Base-by-base conservation (phyloP, 2,329 filamentous ascomycete genomes). In the Sclerotinia sclerotiorum region DNA sequence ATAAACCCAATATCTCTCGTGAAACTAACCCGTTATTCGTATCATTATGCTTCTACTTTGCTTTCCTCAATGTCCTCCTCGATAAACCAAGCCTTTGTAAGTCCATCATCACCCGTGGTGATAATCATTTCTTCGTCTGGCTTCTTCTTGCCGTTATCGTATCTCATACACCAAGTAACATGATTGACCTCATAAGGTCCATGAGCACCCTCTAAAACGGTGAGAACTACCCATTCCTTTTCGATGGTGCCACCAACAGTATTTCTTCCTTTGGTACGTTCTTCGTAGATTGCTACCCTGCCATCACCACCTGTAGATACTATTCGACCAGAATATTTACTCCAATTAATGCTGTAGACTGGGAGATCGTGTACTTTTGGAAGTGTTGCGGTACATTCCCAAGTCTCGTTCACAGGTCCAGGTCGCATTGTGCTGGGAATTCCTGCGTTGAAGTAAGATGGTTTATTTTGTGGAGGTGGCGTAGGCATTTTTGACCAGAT, bases 141-240 rank as follows among this genome's bases (percentile, higher is more conserved):
- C 66, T 79, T 83, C 70, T 80, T 83, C 71, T 80, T 83, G 1
- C 82, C 89, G 62, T 84, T 83, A 77, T 97, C 93, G 68, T 87
- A 90, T 68, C 94, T 84, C 74, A 85, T 87, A 72, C 93, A 93
- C 95, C 95, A 99, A 2, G 87, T 88, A 61, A 95, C 85, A 79
- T 97, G 93, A 76, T 99, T 99, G 72, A 98, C 85, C 80, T 99
- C 95, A 76, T 94, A 97, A 2, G 96, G 92, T 0, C 93, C 94
- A 78, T 99, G 95, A 2, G 90, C 92, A 46, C 89, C 89, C 60
- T 89, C 84, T 1, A 91, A 77, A n/a, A 86, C 85, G 0, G 88
- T 87, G 21, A 97, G 76, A 4, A 94, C 79, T 8, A 84, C 82
- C 95, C 95, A 98, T 69, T 86, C 84, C 1, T 84, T 86, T 56